Evolutionary conservation across 345 rosid species (phyloP).

Genomic region (thale cress (Arabidopsis thaliana)): TAIR10.1 NC_003076.8:8817001-8817500

Average conservation of each 20-base stretch:
- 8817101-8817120: conserved; percentile 73
- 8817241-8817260: background rate
- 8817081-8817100: conserved; percentile 79
- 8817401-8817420: conserved; percentile 75
- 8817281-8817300: conserved; percentile 63
- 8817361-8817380: conserved; percentile 64
- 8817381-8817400: conserved; percentile 64
- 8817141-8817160: conserved; percentile 88
- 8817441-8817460: conserved; percentile 1
- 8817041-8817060: conserved; percentile 47
- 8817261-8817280: conserved; percentile 7
- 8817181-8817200: conserved; percentile 74
- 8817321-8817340: conserved; percentile 57
- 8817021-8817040: background rate
- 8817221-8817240: conserved; percentile 4
- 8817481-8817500: conserved; percentile 3
- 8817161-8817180: conserved; percentile 78
- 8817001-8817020: background rate
- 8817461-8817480: conserved; percentile 19
- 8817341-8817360: conserved; percentile 72
- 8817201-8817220: conserved; percentile 87
- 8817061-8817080: conserved; percentile 60
- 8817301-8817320: conserved; percentile 79
- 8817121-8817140: conserved; percentile 63
- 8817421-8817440: conserved; percentile 55